Evolutionary conservation across 73 alveolate species (phyloP).

Genomic region (Halteria grandinella): DNA sequence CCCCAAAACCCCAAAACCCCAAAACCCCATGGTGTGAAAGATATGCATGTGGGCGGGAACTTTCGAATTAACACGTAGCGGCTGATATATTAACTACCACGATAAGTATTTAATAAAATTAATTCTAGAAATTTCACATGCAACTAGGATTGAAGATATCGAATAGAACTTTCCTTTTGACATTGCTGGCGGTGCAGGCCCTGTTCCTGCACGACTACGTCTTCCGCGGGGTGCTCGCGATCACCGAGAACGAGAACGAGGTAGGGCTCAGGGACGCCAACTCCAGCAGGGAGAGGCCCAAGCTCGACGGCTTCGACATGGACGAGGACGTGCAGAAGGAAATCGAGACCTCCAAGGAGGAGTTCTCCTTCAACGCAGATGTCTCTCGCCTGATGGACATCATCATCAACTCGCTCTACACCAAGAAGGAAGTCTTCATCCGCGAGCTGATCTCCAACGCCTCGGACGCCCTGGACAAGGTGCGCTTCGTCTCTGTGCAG

Average conservation of each 20-base stretch:
- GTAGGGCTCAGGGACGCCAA: slow-evolving; percentile 29
- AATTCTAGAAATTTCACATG: too few species aligned
- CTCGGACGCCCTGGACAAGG: slow-evolving; percentile 99
- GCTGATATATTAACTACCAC: too few species aligned
- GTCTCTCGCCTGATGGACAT: slow-evolving; percentile 99
- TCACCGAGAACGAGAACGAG: slow-evolving; percentile 49
- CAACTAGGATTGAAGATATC: too few species aligned
- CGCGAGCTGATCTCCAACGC: slow-evolving; percentile 99
- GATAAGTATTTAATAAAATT: too few species aligned
- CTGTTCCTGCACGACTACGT: slow-evolving; percentile 7
- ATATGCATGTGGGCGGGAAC: too few species aligned
- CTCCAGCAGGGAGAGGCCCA: slow-evolving; percentile 23
- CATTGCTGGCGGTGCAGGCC: slow-evolving; percentile 4
- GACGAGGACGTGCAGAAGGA: slow-evolving; percentile 13
- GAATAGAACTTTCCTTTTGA: slow-evolving; percentile 29
- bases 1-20: too few species aligned
- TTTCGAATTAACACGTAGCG: too few species aligned
- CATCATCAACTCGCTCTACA: slow-evolving; percentile 97
- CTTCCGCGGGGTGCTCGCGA: slow-evolving; percentile 2
- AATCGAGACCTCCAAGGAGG: slow-evolving; percentile 75
- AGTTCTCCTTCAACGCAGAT: slow-evolving; percentile 95
- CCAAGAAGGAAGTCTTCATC: slow-evolving; percentile 98
- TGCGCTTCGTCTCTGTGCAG: slow-evolving; percentile 90
- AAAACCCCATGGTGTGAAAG: too few species aligned
- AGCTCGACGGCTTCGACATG: slow-evolving; percentile 33